Evolutionary conservation across 352 stramenopile genomes (phyloP), one percentile per base, ranked within the genome.

Genomic region (Phytophthora macrochlamydospora): DNA sequence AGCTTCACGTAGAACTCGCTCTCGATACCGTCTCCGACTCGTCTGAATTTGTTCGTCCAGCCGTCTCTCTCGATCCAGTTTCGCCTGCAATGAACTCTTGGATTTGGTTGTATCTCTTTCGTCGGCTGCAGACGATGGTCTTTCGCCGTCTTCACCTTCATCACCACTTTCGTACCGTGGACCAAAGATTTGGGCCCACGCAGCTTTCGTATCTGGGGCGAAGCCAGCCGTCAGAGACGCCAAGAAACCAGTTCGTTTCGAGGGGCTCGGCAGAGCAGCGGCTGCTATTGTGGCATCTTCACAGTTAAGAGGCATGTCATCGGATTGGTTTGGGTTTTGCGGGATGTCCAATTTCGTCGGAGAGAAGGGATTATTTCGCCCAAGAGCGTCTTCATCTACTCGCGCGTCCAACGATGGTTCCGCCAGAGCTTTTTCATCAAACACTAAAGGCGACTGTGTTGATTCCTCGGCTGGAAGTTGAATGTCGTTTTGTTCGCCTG

Each of bases 121-220:
- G 37, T 37, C 58, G 32, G 40, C 32, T n/a, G 33, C 40, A 38
- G 51, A 44, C 6, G 49, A 45, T 29, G 29, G 18, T 12, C 18
- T 30, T 18, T 33, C 37, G 30, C 51, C 50, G 6, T 24, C 13
- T 37, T 64, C 53, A 3, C 68, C 55, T 1, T 71, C 68, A 13
- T 89, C 72, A 0, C 18, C 18, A 24, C 18, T 24, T 56, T 89
- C 83, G 51, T 83, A 90, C 4, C 74, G 72, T 33, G 79, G 75
- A 0, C 79, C 78, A 59, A 92, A 92, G 29, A 92, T 77, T 40
- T 83, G 68, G 0, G 67, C 57, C 81, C 81, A 90, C 3, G 74
- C 76, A 2, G 57, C 62, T 30, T 73, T 81, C 1, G 78, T 82
- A 51, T 78, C 69, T 5, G 68, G 56, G 14, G 70, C 52, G 50